These are phyloP conservation scores for Arachnomyces sp. DNA, from an alignment of 2,329 filamentous ascomycete genomes.

Conservation along the genomic window DNA sequence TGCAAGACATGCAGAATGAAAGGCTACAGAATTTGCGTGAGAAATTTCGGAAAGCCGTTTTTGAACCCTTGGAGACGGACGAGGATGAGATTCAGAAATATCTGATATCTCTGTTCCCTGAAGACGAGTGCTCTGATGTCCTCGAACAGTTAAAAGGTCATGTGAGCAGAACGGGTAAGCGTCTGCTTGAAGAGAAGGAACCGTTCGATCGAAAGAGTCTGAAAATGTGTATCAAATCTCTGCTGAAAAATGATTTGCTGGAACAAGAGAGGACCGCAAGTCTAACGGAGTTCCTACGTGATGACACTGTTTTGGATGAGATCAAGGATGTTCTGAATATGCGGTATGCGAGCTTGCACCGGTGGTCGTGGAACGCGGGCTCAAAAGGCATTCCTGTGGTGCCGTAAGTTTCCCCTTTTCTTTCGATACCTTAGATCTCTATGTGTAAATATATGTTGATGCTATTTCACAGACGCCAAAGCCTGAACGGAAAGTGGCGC, in stretches of 20 bases:
- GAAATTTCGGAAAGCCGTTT: constrained; percentile 34
- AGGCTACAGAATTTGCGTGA: constrained; percentile 31
- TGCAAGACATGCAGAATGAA: constrained; percentile 30
- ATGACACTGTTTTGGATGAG: constrained; percentile 32
- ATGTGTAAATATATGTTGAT: neutral
- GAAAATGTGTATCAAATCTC: constrained; percentile 29
- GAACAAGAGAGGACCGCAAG: constrained; percentile 37
- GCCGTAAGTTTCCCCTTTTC: constrained; percentile 16
- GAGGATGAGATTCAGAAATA: constrained; percentile 25
- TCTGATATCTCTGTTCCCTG: constrained; percentile 24
- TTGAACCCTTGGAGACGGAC: constrained; percentile 28
- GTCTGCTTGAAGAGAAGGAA: constrained; percentile 15
- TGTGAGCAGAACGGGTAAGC: constrained; percentile 11
- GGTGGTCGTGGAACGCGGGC: constrained; percentile 38
- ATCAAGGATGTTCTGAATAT: constrained; percentile 40
- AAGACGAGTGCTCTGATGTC: constrained; percentile 18
- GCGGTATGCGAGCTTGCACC: constrained; percentile 33
- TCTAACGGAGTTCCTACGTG: constrained; percentile 33
- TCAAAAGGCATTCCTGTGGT: constrained; percentile 36
- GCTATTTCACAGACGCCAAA: constrained; percentile 20
- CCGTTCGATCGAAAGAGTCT: constrained; percentile 28
- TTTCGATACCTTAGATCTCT: neutral
- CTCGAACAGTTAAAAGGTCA: constrained; percentile 20
- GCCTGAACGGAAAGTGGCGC: constrained; percentile 39
- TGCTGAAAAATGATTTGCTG: constrained; percentile 35